Evolutionary conservation across 306 rosid genomes (phyloP).

Genomic region (Gleditsia sinensis): DNA sequence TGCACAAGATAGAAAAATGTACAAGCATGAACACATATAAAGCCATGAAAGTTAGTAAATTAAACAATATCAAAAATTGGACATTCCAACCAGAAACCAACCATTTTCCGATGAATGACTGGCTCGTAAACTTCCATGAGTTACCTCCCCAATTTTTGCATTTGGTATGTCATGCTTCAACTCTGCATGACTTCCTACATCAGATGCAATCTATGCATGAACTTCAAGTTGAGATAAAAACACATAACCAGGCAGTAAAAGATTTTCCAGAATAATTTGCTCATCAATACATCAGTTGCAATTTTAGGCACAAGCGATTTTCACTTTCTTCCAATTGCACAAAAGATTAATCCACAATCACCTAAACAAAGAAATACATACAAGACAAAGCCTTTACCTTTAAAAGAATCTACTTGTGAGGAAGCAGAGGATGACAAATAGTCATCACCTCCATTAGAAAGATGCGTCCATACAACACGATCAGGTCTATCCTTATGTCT

Average conservation of each 20-base stretch:
- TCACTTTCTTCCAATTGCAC: neutral
- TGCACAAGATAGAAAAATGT: neutral
- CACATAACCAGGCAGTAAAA: neutral
- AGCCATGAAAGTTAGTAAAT: neutral
- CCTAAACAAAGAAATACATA: conserved; percentile 4
- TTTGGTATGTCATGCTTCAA: conserved; percentile 38
- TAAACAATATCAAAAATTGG: neutral
- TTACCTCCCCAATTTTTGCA: conserved; percentile 47
- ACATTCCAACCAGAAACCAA: conserved; percentile 42
- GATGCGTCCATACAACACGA: conserved; percentile 58
- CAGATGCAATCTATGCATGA: conserved; percentile 21
- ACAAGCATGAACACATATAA: neutral
- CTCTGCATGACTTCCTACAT: conserved; percentile 43
- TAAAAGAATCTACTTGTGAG: conserved; percentile 42
- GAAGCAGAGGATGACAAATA: conserved; percentile 43
- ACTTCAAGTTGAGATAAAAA: neutral
- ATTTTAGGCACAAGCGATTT: neutral
- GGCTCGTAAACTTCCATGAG: conserved; percentile 42
- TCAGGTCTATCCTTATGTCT: conserved; percentile 66
- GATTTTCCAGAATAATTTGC: conserved; percentile 1
- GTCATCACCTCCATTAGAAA: conserved; percentile 57
- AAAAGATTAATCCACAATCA: conserved; percentile 3
- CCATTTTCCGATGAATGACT: conserved; percentile 60
- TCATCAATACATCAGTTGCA: neutral
- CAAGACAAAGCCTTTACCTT: conserved; percentile 46